These are phyloP conservation scores for Pleurozium schreberi DNA, from an alignment of 225 moss, liverwort and hornwort species.

Conservation along the genomic window DNA sequence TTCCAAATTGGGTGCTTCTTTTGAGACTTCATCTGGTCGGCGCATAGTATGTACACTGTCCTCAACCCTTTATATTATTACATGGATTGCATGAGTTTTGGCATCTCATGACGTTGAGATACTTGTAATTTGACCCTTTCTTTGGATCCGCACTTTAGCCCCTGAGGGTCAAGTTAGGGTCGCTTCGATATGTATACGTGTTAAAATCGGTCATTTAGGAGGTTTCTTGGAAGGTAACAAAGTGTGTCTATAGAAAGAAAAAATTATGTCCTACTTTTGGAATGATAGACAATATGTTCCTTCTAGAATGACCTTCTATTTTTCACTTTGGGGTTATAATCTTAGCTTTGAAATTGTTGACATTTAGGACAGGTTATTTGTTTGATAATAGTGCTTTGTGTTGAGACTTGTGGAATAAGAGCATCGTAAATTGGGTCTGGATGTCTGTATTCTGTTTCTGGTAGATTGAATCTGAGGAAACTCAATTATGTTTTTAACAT, in stretches of 20 bases:
- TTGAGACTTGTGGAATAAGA: not conserved
- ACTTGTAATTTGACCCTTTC: not conserved
- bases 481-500: not conserved
- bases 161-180: not conserved
- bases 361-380: not conserved
- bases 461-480: not conserved
- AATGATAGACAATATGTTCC: not conserved
- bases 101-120: not conserved
- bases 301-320: not conserved
- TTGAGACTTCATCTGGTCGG: slow-evolving; percentile 83
- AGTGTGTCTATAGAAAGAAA: not conserved
- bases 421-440: not conserved
- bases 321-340: not conserved
- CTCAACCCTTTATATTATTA: not conserved
- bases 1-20: slow-evolving; percentile 81
- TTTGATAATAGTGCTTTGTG: not conserved
- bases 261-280: not conserved
- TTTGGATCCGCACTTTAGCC: not conserved
- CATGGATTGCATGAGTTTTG: not conserved
- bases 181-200: not conserved
- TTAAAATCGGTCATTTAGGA: not conserved
- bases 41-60: slow-evolving; percentile 50
- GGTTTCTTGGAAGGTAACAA: not conserved
- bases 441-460: not conserved
- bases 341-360: not conserved